phyloP scores from a whole-genome alignment of 176 grass and related monocot genomes.

The Luzula sylvatica region DNA sequence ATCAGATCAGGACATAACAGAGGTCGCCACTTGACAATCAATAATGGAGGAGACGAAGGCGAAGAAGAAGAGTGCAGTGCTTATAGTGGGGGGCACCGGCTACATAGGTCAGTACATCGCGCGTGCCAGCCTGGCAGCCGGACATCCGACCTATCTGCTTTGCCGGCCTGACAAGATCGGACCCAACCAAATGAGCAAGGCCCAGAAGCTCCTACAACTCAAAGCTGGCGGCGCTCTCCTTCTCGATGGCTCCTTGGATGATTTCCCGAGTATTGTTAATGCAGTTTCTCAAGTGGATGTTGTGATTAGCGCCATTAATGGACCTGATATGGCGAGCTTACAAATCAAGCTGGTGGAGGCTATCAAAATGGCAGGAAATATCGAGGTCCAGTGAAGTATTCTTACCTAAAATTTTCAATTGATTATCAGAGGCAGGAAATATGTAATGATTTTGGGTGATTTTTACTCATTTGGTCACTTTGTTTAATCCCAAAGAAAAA shows the following conservation, averaged over 20 bases:
- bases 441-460: no score
- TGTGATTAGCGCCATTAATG: slow-evolving; percentile 40
- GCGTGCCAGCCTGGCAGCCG: slow-evolving; percentile 27
- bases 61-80: slow-evolving; percentile 11
- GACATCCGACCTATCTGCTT: slow-evolving; percentile 36
- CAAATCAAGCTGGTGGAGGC: slow-evolving; percentile 61
- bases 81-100: slow-evolving; percentile 27
- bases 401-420: neutral
- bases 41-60: no score
- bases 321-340: slow-evolving; percentile 3
- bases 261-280: slow-evolving; percentile 29
- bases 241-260: slow-evolving; percentile 31
- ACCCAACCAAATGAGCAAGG: slow-evolving; percentile 23
- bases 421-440: neutral
- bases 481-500: no score
- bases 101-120: slow-evolving; percentile 23
- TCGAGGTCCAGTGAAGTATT: slow-evolving; percentile 28
- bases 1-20: no score
- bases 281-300: slow-evolving; percentile 51
- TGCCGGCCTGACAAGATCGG: slow-evolving; percentile 33
- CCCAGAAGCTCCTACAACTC: slow-evolving; percentile 35
- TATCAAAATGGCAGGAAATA: slow-evolving; percentile 52
- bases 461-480: no score
- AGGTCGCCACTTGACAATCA: no score
- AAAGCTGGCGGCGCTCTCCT: slow-evolving; percentile 41